Conservation (phyloP, 768 basidiomycete genomes). For the Austroboletus eburneus region DNA sequence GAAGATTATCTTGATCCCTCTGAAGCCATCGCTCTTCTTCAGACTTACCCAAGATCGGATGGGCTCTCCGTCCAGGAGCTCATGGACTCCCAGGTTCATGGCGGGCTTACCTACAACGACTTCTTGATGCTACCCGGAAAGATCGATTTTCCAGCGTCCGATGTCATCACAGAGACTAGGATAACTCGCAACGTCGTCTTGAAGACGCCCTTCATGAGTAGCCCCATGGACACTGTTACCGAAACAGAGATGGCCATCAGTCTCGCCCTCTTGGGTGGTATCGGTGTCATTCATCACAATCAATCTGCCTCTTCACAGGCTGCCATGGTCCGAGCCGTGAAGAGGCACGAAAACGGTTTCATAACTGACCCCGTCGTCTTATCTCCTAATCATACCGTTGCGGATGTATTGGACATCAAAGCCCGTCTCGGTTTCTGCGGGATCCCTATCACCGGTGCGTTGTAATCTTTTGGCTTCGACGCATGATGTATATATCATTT, state of each 20-base stretch:
- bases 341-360: slow-evolving; percentile 98
- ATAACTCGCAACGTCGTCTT: slow-evolving; percentile 89
- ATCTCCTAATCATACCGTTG: slow-evolving; percentile 70
- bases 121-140: slow-evolving; percentile 93
- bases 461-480: slow-evolving; percentile 1
- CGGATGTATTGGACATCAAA: slow-evolving; percentile 92
- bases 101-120: slow-evolving; percentile 97
- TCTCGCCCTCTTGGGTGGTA: slow-evolving; percentile 92
- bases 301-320: slow-evolving; percentile 82
- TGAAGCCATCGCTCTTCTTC: slow-evolving; percentile 72
- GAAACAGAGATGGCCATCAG: slow-evolving; percentile 92
- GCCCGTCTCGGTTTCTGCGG: slow-evolving; percentile 90
- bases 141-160: slow-evolving; percentile 85
- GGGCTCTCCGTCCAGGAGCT: slow-evolving; percentile 82
- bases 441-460: slow-evolving; percentile 94
- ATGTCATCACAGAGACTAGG: slow-evolving; percentile 76
- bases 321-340: slow-evolving; percentile 95
- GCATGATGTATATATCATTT: slow-evolving; percentile 45
- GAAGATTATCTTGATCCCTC: slow-evolving; percentile 57
- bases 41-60: slow-evolving; percentile 66
- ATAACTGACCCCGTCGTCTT: slow-evolving; percentile 93
- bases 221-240: slow-evolving; percentile 99
- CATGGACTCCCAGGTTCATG: slow-evolving; percentile 81
- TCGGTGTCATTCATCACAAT: slow-evolving; percentile 99
- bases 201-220: slow-evolving; percentile 96